These are phyloP conservation scores for Glycine tomentella DNA, from an alignment of 306 rosid genomes.

Conservation along the genomic window DNA sequence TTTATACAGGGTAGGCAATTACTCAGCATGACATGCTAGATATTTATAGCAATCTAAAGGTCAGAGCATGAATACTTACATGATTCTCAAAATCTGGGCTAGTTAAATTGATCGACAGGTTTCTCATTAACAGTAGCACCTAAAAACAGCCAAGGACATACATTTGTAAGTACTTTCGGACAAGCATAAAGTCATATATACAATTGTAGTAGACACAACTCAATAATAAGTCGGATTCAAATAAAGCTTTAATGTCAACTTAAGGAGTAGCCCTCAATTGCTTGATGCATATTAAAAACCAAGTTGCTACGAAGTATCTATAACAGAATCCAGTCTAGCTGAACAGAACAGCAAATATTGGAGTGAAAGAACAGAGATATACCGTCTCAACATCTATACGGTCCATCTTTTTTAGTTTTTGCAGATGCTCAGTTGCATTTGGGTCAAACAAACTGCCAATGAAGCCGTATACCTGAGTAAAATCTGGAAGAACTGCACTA, in stretches of 20 bases:
- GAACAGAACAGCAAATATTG: background rate
- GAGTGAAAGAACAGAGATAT: constrained; percentile 17
- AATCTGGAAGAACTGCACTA: constrained; percentile 87
- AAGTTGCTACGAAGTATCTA: background rate
- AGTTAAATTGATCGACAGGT: constrained; percentile 76
- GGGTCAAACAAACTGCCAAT: constrained; percentile 91
- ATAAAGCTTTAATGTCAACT: background rate
- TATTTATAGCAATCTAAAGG: constrained; percentile 14
- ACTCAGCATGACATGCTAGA: constrained; percentile 2
- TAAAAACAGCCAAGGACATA: constrained; percentile 43
- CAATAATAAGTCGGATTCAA: background rate
- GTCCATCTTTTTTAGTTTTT: constrained; percentile 74
- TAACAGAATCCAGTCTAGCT: background rate
- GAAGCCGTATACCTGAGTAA: constrained; percentile 75
- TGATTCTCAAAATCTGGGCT: constrained; percentile 89
- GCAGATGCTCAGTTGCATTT: constrained; percentile 66
- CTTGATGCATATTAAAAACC: background rate
- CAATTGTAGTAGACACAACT: background rate
- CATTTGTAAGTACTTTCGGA: background rate
- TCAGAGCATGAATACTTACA: constrained; percentile 57
- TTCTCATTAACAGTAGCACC: constrained; percentile 88
- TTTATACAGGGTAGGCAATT: background rate
- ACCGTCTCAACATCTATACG: constrained; percentile 87
- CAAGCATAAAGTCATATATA: constrained; percentile 20
- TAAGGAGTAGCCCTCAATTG: background rate